phyloP scores from a whole-genome alignment of 768 basidiomycete species.

The Sporobolomyces phaffii region DNA sequence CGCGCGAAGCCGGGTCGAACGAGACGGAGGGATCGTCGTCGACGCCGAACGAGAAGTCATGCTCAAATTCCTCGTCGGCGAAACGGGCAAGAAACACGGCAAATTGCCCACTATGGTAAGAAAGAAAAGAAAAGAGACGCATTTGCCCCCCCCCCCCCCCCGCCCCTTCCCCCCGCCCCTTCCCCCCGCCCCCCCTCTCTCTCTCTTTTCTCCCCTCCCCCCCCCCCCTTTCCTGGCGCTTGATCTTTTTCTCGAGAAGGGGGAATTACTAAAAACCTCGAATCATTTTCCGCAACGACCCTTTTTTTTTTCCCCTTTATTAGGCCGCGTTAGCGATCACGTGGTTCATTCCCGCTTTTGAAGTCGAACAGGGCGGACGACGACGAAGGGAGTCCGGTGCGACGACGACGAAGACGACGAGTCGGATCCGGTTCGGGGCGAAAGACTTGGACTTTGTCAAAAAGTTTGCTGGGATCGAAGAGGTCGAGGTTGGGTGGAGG shows the following conservation, averaged over 20 bases:
- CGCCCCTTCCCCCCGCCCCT: too few species aligned
- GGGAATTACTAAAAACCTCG: too few species aligned
- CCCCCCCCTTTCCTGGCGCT: too few species aligned
- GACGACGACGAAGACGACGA: too few species aligned
- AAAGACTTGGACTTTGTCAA: conserved; percentile 34
- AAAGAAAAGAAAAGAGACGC: too few species aligned
- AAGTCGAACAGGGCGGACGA: not conserved
- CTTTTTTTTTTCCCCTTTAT: too few species aligned
- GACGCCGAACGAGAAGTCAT: conserved; percentile 29
- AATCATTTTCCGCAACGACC: too few species aligned
- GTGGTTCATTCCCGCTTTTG: conserved; percentile 31
- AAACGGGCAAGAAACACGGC: conserved; percentile 31
- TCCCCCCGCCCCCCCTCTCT: too few species aligned
- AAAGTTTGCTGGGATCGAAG: conserved; percentile 22
- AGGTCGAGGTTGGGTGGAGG: conserved; percentile 18
- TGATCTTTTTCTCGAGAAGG: too few species aligned
- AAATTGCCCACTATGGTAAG: conserved; percentile 25
- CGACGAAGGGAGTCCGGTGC: too few species aligned
- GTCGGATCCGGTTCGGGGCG: not conserved
- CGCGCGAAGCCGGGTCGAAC: not conserved
- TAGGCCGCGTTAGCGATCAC: conserved; percentile 29
- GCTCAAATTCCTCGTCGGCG: conserved; percentile 19
- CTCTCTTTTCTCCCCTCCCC: not conserved
- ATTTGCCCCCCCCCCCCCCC: too few species aligned
- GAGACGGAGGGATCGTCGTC: conserved; percentile 21